Evolutionary conservation across 306 rosid species (phyloP), one percentile per base, ranked within the genome.

Genomic region (Rosa rugosa): DNA sequence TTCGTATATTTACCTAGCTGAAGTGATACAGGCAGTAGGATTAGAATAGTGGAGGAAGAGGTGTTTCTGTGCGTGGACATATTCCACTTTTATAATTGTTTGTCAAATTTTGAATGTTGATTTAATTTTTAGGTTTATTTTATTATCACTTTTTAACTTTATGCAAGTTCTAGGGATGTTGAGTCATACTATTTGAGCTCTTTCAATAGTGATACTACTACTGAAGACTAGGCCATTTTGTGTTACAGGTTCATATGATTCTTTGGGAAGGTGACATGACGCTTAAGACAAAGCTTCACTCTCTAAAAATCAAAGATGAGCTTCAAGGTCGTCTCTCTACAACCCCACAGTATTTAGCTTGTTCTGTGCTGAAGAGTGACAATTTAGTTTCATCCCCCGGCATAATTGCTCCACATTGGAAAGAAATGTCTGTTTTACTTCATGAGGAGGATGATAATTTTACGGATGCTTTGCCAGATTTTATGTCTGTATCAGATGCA

Each of bases 401-500:
- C 38, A 44, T 81, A 69, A 59, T 69, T 71, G 89, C 83, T 82
- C 68, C 87, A 80, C 86, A 81, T 78, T 84, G 80, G 77, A 89
- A 83, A 81, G 94, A 83, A 77, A 82, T 71, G 65, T 78, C 83
- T 8, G 73, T 62, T 40, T 83, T 86, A 80, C 75, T 73, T 75
- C 80, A 80, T 67, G 98, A 88, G 50, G 97, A 95, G 25, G 97
- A 95, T 59, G 99, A 95, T 82, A 79, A 83, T 70, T 95, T 91
- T 79, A 87, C 50, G 34, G 99, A 95, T 87, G 99, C 99, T 64
- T 89, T 93, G 85, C 90, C 94, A 53, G 99, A 95, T 17, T 95
- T 95, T 79, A 83, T 86, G 73, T 83, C 92, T 78, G 83, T 86
- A 42, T 79, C 92, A 31, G 97, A 94, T 74, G 84, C 82, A 56